Base-by-base conservation (phyloP, 768 basidiomycete species). In the Tricholomella constricta region DNA sequence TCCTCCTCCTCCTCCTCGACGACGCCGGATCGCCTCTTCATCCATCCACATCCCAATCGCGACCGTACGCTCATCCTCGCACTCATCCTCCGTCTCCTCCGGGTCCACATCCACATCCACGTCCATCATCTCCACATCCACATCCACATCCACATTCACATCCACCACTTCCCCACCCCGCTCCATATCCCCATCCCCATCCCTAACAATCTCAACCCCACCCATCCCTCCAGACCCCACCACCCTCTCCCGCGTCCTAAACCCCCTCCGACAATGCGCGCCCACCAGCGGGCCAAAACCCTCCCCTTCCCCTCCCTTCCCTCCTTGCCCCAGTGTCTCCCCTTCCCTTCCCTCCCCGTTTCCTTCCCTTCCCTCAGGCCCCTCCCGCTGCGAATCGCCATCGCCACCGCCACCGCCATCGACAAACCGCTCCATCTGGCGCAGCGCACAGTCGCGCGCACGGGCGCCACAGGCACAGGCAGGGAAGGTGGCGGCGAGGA, bases 401-500 rank as follows among this genome's bases (percentile, higher is more conserved):
- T 32, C 29, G 27, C 52, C 20, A n/a, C n/a, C n/a, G n/a, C 50
- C 50, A 20, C 44, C 23, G 29, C 65, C 64, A 35, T 72, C 67
- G 27, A 88, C 84, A 56, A 88, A 84, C n/a, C 73, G 73, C 12
- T 80, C 80, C 80, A 88, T 85, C n/a, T 80, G 76, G 11, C 71
- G 74, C 22, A 87, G 65, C 2, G 82, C 86, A 59, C 89, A 91
- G 47, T 86, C 82, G 27, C 73, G 74, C 4, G 85, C 77, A 5
- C 74, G 74, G 9, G 79, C 73, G 6, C 88, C 88, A 57, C 88
- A 90, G 0, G 88, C 88, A 49, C 88, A 90, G 1, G 85, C 85
- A 3, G 85, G 84, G 61, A 89, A 90, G 0, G 85, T 87, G 15
- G 83, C 84, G 6, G 81, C 74, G 47, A 90, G 77, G 6, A 85